phyloP scores from a whole-genome alignment of 495 filamentous ascomycete genomes.

The Lichenothelia convexa region DNA sequence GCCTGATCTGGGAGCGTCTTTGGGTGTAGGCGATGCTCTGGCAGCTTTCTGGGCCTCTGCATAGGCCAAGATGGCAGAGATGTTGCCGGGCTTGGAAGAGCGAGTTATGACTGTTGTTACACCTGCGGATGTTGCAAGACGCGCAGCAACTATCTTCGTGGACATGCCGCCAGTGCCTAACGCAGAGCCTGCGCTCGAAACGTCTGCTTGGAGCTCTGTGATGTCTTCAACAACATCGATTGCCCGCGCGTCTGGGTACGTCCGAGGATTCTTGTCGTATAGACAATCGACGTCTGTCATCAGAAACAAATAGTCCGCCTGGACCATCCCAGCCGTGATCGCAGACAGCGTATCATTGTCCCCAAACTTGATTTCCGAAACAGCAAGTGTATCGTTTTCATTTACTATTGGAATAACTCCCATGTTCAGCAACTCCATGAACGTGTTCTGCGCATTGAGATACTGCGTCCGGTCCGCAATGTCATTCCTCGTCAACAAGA shows the following conservation, averaged over 20 bases:
- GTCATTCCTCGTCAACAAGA: constrained; percentile 87
- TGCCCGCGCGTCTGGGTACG: constrained; percentile 62
- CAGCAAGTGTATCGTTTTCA: constrained; percentile 92
- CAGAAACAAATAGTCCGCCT: constrained; percentile 89
- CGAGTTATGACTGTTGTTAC: constrained; percentile 91
- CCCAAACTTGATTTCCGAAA: constrained; percentile 98
- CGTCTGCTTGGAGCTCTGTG: constrained; percentile 65
- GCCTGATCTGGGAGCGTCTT: background rate
- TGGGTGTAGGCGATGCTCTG: too few relatives aligned
- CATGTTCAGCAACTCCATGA: constrained; percentile 79
- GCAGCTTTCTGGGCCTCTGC: constrained; percentile 35
- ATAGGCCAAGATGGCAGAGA: constrained; percentile 68
- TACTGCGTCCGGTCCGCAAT: constrained; percentile 96
- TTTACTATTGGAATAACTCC: constrained; percentile 96
- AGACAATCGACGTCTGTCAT: constrained; percentile 99
- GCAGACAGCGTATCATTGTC: constrained; percentile 96
- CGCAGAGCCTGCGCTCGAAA: constrained; percentile 71
- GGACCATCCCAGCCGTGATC: constrained; percentile 92
- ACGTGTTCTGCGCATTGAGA: constrained; percentile 87
- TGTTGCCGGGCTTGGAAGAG: constrained; percentile 83
- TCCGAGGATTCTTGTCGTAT: constrained; percentile 86
- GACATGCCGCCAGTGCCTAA: constrained; percentile 96
- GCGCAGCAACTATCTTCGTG: constrained; percentile 90
- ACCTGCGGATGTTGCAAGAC: constrained; percentile 81
- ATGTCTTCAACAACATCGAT: constrained; percentile 93